These are phyloP conservation scores for Scenedesmus sp. DNA, from an alignment of 163 green algal genomes.

Conservation along the genomic window DNA sequence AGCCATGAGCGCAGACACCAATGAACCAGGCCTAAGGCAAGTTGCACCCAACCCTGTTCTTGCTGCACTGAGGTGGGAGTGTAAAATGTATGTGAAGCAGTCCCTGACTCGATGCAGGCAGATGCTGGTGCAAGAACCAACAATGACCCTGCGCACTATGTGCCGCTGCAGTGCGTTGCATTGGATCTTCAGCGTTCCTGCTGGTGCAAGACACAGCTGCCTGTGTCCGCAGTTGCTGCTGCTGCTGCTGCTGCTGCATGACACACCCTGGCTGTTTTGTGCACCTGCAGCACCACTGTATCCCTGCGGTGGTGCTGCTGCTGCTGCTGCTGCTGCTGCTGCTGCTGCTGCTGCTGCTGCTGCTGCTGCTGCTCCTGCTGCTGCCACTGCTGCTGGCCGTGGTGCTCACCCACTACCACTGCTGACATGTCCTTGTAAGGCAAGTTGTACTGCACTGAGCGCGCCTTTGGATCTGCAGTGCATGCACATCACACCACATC, in stretches of 20 bases:
- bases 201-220: too few relatives aligned
- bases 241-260: not conserved
- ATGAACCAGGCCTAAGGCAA: not conserved
- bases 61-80: not conserved
- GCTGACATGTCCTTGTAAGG: constrained; percentile 90
- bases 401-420: constrained; percentile 77
- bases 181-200: too few relatives aligned
- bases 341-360: too few relatives aligned
- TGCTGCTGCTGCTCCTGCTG: not conserved
- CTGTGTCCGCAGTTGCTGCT: not conserved
- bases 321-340: not conserved
- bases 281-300: not conserved
- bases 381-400: not conserved
- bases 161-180: too few relatives aligned
- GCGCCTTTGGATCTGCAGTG: constrained; percentile 41
- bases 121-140: too few relatives aligned
- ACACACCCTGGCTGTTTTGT: not conserved
- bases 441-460: constrained; percentile 87
- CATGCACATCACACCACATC: not conserved
- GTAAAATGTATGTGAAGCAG: too few relatives aligned
- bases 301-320: not conserved
- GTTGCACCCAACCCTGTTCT: not conserved
- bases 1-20: not conserved
- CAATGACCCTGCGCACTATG: too few relatives aligned
- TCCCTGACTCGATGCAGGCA: too few relatives aligned